These are phyloP conservation scores for Panaeolus cyanescens DNA, from an alignment of 768 basidiomycete species.

Conservation along the genomic window DNA sequence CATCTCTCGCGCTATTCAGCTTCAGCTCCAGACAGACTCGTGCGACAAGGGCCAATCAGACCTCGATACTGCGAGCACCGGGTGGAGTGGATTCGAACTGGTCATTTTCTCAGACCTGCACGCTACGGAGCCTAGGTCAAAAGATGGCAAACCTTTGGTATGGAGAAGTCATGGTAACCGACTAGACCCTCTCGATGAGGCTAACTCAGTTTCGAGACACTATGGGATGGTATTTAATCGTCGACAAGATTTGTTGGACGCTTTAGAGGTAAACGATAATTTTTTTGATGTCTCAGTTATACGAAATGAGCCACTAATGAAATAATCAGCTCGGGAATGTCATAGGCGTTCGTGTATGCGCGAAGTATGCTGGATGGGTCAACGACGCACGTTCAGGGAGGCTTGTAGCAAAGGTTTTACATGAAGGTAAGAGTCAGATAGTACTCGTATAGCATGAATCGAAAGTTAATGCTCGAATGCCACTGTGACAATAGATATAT, in stretches of 20 bases:
- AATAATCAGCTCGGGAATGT: constrained; percentile 19
- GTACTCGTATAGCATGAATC: neutral
- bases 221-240: constrained; percentile 22
- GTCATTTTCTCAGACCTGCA: constrained; percentile 12
- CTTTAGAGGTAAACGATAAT: constrained; percentile 16
- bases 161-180: constrained; percentile 24
- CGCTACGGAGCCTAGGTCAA: constrained; percentile 8
- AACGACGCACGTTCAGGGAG: constrained; percentile 18
- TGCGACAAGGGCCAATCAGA: constrained; percentile 20
- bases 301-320: neutral
- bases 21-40: constrained; percentile 25
- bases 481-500: constrained; percentile 12
- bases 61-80: neutral
- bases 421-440: constrained; percentile 14
- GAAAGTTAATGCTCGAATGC: neutral
- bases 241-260: constrained; percentile 18
- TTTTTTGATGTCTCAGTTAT: neutral
- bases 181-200: constrained; percentile 13
- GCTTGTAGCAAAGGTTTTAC: constrained; percentile 16
- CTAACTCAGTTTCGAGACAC: constrained; percentile 10
- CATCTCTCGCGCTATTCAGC: constrained; percentile 20
- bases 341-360: constrained; percentile 21
- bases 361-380: constrained; percentile 16
- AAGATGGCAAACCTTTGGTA: constrained; percentile 15
- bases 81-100: constrained; percentile 23